Conservation (phyloP, 306 rosid species). For the Sicyos edulis region DNA sequence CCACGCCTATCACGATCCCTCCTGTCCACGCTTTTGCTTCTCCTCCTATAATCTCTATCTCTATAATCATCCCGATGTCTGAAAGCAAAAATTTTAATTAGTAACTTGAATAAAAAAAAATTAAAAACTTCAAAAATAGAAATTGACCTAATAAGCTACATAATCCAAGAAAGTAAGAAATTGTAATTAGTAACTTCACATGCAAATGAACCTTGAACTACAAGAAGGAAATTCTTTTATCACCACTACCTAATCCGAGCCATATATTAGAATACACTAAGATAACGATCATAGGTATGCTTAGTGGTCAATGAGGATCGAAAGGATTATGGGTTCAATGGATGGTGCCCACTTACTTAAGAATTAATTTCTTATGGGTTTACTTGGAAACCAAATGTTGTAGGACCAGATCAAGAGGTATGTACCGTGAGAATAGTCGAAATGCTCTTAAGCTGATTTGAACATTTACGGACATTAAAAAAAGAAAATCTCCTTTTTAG, state of each 20-base stretch:
- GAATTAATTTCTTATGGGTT: too few species aligned
- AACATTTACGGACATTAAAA: too few species aligned
- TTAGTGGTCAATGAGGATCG: too few species aligned
- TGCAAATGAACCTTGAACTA: not conserved
- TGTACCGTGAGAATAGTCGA: too few species aligned
- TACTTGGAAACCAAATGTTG: too few species aligned
- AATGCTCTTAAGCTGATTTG: too few species aligned
- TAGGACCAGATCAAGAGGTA: too few species aligned
- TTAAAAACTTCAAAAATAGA: not conserved
- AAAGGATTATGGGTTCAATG: too few species aligned
- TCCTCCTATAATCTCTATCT: constrained; percentile 52
- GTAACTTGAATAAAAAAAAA: not conserved
- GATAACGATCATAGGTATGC: not conserved
- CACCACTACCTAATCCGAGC: not conserved
- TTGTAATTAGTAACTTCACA: not conserved
- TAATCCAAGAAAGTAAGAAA: not conserved
- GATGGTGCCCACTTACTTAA: too few species aligned
- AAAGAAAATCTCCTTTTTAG: not conserved
- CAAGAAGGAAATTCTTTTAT: not conserved
- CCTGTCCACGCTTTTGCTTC: constrained; percentile 71
- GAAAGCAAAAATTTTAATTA: not conserved
- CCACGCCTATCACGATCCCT: constrained; percentile 52
- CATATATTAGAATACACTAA: not conserved
- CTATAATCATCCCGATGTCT: constrained; percentile 57
- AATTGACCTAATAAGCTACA: not conserved